Evolutionary conservation across 2,329 filamentous ascomycete species (phyloP).

Genomic region (Fusarium musae): DNA sequence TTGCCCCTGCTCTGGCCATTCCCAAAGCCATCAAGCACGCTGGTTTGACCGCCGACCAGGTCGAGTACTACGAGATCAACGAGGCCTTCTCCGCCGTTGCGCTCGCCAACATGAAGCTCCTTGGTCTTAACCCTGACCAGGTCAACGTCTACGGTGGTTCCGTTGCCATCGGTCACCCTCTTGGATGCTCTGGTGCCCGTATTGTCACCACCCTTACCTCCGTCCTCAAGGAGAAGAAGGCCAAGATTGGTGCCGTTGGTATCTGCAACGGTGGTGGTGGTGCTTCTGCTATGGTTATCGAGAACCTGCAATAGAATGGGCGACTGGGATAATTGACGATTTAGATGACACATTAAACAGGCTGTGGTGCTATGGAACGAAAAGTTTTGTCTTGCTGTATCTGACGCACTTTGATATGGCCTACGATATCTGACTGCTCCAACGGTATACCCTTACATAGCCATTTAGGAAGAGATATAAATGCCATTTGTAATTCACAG

Average conservation of each 20-base stretch:
- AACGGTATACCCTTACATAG: conserved; percentile 30
- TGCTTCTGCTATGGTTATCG: conserved; percentile 92
- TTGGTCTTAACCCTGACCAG: conserved; percentile 81
- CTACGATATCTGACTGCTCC: conserved; percentile 30
- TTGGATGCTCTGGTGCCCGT: conserved; percentile 92
- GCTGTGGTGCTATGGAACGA: conserved; percentile 32
- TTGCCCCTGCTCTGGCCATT: conserved; percentile 90
- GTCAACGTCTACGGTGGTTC: conserved; percentile 97
- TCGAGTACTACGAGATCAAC: conserved; percentile 99
- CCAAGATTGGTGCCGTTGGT: conserved; percentile 91
- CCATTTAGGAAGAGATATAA: conserved; percentile 30
- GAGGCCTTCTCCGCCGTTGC: conserved; percentile 98
- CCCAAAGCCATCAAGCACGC: conserved; percentile 98
- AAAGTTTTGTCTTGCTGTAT: conserved; percentile 35
- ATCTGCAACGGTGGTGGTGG: conserved; percentile 99
- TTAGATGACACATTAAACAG: conserved; percentile 38
- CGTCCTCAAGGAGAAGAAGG: conserved; percentile 89
- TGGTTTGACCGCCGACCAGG: conserved; percentile 77
- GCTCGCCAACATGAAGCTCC: conserved; percentile 93
- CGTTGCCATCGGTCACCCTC: conserved; percentile 93
- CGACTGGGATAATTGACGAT: conserved; percentile 34
- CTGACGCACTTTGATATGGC: conserved; percentile 29
- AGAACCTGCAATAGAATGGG: conserved; percentile 68
- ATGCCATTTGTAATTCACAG: conserved; percentile 33
- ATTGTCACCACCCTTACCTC: conserved; percentile 91